These are phyloP conservation scores for Tinospora cordifolia DNA, from an alignment of 164 flowering plant genomes.

Conservation along the genomic window DNA sequence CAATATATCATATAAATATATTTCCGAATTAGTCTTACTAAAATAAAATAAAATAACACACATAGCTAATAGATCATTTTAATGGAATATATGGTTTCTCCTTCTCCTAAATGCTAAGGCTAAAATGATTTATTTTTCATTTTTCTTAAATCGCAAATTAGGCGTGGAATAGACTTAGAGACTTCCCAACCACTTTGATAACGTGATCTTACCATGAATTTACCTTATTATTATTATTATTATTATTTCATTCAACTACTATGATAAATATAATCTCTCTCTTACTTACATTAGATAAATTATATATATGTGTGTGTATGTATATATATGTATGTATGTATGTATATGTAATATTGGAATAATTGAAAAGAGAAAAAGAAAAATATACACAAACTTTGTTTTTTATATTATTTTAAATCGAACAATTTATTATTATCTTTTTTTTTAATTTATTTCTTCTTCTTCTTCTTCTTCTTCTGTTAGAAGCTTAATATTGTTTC, in stretches of 20 bases:
- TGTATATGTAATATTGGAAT: too few species aligned
- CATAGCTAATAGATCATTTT: neutral
- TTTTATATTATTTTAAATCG: too few species aligned
- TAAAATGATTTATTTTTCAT: neutral
- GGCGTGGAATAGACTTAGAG: neutral
- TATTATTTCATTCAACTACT: neutral
- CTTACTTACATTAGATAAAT: neutral
- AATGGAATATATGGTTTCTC: neutral
- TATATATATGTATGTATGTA: too few species aligned
- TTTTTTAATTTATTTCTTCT: too few species aligned
- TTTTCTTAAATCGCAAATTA: neutral
- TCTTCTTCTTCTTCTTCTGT: too few species aligned
- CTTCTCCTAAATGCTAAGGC: neutral
- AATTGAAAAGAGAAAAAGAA: too few species aligned
- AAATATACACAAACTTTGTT: too few species aligned
- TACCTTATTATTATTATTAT: neutral
- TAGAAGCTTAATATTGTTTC: neutral
- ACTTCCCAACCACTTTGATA: constrained; percentile 1
- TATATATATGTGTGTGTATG: too few species aligned
- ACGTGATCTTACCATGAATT: neutral
- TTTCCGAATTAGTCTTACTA: too few species aligned
- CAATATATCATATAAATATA: too few species aligned
- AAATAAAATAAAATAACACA: too few species aligned
- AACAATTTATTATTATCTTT: too few species aligned
- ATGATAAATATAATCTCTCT: neutral